These are phyloP conservation scores for Trypanosoma melophagium DNA, from an alignment of 208 protist species.

Conservation along the genomic window DNA sequence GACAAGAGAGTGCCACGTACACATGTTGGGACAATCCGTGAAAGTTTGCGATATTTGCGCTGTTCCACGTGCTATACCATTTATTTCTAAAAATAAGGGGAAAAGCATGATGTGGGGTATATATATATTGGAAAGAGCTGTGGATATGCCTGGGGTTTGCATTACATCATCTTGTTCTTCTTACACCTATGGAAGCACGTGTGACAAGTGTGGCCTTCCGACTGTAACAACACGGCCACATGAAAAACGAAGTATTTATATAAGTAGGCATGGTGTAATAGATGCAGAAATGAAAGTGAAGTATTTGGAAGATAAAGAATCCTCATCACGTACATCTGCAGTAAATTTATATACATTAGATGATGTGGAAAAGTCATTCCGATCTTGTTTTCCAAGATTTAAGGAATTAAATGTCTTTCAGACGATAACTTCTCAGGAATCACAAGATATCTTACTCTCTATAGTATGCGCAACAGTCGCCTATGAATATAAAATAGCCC, in stretches of 20 bases:
- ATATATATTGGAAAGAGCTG: conserved; percentile 53
- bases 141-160: conserved; percentile 62
- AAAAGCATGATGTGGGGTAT: conserved; percentile 63
- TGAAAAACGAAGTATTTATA: conserved; percentile 44
- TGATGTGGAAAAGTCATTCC: conserved; percentile 50
- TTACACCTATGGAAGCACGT: conserved; percentile 43
- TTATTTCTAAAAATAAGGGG: conserved; percentile 35
- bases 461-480: conserved; percentile 47
- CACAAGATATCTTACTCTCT: conserved; percentile 58
- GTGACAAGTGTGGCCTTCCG: conserved; percentile 50
- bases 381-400: conserved; percentile 43
- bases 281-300: conserved; percentile 34
- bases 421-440: conserved; percentile 29
- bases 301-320: conserved; percentile 45
- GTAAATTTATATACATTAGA: conserved; percentile 35
- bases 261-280: conserved; percentile 28
- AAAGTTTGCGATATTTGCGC: conserved; percentile 65
- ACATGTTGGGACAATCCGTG: conserved; percentile 45
- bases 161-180: conserved; percentile 46
- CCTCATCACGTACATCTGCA: conserved; percentile 29
- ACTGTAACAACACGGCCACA: conserved; percentile 72
- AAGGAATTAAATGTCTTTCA: conserved; percentile 57
- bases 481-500: conserved; percentile 68
- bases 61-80: conserved; percentile 51
- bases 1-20: conserved; percentile 45